Base-by-base conservation (phyloP, 345 rosid species). In the Geranium rotundifolium region DNA sequence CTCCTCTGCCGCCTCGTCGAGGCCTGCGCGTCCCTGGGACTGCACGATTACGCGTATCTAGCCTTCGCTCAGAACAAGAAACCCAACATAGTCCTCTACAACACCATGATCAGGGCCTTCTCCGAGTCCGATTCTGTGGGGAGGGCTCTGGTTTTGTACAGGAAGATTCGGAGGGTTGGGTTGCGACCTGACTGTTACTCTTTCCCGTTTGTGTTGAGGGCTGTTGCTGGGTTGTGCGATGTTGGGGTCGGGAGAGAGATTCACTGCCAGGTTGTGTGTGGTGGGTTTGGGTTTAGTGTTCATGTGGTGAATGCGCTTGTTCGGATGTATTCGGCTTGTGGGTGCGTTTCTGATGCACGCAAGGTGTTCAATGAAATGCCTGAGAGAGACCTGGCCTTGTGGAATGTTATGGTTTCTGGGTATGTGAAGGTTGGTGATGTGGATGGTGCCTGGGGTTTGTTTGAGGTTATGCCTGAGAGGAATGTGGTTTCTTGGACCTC, bases 401-500 rank as follows among this genome's bases (percentile, higher is more conserved):
- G 96, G 91, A 83, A 82, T 65, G 86, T 90, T 2, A 83, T 85
- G 75, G 54, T 88, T 65, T 70, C 77, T 0, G 84, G 77, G 23
- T 86, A 74, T 60, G 82, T 67, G 2, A 83, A 76, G 78, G 72
- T 55, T 8, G 87, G 85, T 10, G 67, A 79, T 55, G 57, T 85
- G 70, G 73, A 74, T 59, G 61, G 57, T 63, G 91, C 89, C 15
- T 70, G 29, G 55, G 23, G 60, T 57, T 67, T 91, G 68, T 69
- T 88, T 20, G 82, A 86, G 19, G 65, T 34, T 20, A 86, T 85
- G 90, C 87, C 84, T 37, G 72, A 60, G 64, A 81, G 77, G 61
- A 69, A 83, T 69, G 84, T 68, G 16, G 74, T 88, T 75, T 76
- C 87, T 66, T 91, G 95, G 95, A 88, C 96, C 30, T 58, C 86